These are phyloP conservation scores for Pyricularia grisea DNA, from an alignment of 2,329 filamentous ascomycete genomes.

Conservation along the genomic window DNA sequence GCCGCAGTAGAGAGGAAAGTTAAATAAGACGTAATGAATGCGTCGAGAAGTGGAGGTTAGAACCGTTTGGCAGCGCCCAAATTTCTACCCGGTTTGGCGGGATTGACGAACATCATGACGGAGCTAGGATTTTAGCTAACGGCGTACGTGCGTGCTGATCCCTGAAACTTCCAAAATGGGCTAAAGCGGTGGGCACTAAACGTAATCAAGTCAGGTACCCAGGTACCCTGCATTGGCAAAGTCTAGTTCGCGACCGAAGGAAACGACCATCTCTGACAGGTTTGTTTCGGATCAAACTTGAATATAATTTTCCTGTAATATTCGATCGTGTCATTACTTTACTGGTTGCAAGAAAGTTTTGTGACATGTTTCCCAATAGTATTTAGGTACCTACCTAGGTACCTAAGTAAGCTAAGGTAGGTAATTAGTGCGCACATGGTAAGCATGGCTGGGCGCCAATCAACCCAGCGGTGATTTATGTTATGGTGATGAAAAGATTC, in stretches of 20 bases:
- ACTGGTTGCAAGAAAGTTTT: neutral
- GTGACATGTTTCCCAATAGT: neutral
- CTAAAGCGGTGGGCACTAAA: neutral
- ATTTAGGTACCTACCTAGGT: too few relatives aligned
- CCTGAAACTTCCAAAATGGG: neutral
- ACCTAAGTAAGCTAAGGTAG: too few relatives aligned
- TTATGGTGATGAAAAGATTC: neutral
- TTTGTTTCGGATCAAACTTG: neutral
- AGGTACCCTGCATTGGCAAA: neutral
- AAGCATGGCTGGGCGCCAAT: neutral
- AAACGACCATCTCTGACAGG: neutral
- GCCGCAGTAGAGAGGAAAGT: neutral
- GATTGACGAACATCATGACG: neutral
- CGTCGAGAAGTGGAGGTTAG: neutral
- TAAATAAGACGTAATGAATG: neutral
- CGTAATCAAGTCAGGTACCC: neutral
- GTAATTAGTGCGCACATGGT: neutral
- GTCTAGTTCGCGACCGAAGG: neutral
- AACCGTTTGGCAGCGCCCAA: neutral
- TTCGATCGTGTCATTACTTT: neutral
- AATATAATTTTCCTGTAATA: neutral
- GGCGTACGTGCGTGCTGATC: neutral
- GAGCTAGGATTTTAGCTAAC: neutral
- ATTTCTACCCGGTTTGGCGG: neutral
- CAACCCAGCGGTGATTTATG: neutral